Base-by-base conservation (phyloP, 768 basidiomycete species). In the Lactarius indigo region DNA sequence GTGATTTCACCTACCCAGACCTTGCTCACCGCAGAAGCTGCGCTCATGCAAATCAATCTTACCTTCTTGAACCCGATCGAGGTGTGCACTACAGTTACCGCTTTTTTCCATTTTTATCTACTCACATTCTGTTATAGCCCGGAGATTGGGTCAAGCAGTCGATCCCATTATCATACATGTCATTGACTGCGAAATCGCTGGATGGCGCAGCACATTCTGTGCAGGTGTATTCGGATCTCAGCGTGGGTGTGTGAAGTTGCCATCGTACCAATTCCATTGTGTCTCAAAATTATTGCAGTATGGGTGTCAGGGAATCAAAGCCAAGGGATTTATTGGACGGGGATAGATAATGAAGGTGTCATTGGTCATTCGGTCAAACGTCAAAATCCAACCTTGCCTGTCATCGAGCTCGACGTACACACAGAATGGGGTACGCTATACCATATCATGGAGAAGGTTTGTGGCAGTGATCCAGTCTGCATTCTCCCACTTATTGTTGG, bases 211-310 rank as follows among this genome's bases (percentile, higher is more conserved):
- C 72, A 17, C 80, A 81, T 64, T 8, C 41, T n/a, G 75, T 79
- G 7, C 75, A 80, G 63, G 71, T 81, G 4, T 81, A 80, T 64
- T 74, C 78, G 0, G 79, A 80, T 63, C 76, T 80, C 44, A 79
- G 75, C 59, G 78, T 71, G 64, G 79, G 78, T 78, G 55, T n/a
- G 70, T 62, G 12, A 3, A 13, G 20, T 63, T n/a, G 20, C 37
- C n/a, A 17, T n/a, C 41, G 54, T 41, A 13, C 42, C 55, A 23
- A 8, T 10, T 54, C 41, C 28, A 30, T 37, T 2, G 23, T 30
- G 23, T 18, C 23, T 55, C 39, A 44, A 23, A 28, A 33, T n/a
- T 17, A 12, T 57, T 30, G n/a, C 67, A 55, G 74, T 74, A 33
- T 75, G 74, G 74, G 52, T 64, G 13, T 69, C 70, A 2, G 72